A percentile compares a stretch with the other conserved stretches of the same genome.
Conservation (phyloP, 805 yeast species). For the Lipomyces yamadae region DNA sequence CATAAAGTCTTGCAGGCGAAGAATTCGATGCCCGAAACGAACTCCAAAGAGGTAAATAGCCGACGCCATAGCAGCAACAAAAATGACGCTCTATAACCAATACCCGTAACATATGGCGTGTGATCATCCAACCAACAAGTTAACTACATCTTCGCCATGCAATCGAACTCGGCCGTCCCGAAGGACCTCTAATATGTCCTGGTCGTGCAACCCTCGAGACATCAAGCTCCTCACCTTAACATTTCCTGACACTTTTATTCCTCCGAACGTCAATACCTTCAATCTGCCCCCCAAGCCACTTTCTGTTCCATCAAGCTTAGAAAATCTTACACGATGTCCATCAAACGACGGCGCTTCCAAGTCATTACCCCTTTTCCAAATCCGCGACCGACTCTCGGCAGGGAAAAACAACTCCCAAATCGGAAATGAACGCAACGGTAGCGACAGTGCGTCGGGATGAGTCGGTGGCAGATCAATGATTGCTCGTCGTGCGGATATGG, state of each 20-base stretch:
- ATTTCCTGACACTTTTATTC: conserved; percentile 27
- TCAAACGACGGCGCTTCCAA: conserved; percentile 31
- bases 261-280: conserved; percentile 26
- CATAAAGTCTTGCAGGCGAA: neutral
- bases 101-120: neutral
- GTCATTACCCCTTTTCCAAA: conserved; percentile 24
- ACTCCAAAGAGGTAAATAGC: neutral
- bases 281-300: conserved; percentile 17
- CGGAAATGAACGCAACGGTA: conserved; percentile 23
- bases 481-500: conserved; percentile 14
- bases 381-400: conserved; percentile 18
- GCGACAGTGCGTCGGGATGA: conserved; percentile 31
- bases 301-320: conserved; percentile 9
- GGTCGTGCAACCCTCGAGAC: conserved; percentile 24
- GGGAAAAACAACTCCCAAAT: conserved; percentile 33
- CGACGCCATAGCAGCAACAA: neutral
- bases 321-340: conserved; percentile 34
- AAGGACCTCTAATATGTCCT: conserved; percentile 25
- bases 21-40: neutral
- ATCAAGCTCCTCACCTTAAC: conserved; percentile 29
- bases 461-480: conserved; percentile 32
- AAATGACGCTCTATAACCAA: neutral
- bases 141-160: conserved; percentile 31
- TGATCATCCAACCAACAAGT: conserved; percentile 23
- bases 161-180: conserved; percentile 31